Evolutionary conservation across 768 basidiomycete genomes (phyloP), one percentile per base, ranked within the genome.

Genomic region (Cytidiella melzeri): DNA sequence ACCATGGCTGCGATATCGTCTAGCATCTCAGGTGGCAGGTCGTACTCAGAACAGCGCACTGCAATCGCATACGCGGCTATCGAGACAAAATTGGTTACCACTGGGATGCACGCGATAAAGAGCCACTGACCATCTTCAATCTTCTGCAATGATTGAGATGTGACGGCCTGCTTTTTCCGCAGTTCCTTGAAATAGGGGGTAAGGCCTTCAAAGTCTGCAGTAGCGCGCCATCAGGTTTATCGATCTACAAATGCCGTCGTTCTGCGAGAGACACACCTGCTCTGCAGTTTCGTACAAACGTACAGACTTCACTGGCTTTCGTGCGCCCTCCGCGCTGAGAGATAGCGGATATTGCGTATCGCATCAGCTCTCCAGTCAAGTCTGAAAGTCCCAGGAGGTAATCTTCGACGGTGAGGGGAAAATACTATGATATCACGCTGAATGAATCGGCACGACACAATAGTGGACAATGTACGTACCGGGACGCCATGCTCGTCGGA

Each of bases 351-450:
- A 97, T 95, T 10, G 92, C 92, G 55, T 85, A 87, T 27, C 95
- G 79, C 96, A 98, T 97, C 21, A 98, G 79, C 67, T 99, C 96
- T 39, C 96, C 96, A 0, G 92, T 96, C 19, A 99, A 75, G 67
- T 99, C 96, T 5, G 91, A 89, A 24, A 98, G 68, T 4, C 96
- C 96, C 2, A 97, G 79, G 12, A 97, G 71, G 61, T 96, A 98
- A 62, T 98, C 94, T 36, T 86, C 81, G 27, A 80, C 62, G 7
- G 90, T 75, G 26, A 94, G 62, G 3, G 82, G 79, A 57, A 93
- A 86, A 55, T 78, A 87, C 93, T 95, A 45, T 11, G 36, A 43
- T 23, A 7, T 15, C 9, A 43, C 51, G 28, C 4, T 30, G 7
- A 30, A 15, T 13, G 30, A 13, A 12, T 21, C 23, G 21, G n/a